phyloP scores from a whole-genome alignment of 345 rosid genomes.

The Angophora floribunda region DNA sequence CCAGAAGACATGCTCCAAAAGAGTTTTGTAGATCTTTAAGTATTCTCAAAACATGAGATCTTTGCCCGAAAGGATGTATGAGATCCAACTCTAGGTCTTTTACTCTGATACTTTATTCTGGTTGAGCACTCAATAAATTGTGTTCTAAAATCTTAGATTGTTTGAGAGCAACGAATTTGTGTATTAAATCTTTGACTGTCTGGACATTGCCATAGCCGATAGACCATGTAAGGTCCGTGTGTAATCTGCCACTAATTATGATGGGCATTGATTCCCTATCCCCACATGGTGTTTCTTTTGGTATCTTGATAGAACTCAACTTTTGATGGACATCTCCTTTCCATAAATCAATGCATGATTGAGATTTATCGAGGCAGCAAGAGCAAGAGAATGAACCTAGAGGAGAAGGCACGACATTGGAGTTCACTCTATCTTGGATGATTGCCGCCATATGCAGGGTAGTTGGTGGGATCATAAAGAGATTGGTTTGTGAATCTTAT shows the following conservation, averaged over 20 bases:
- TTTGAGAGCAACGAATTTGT: background rate
- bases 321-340: background rate
- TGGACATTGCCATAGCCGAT: background rate
- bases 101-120: background rate
- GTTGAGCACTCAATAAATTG: background rate
- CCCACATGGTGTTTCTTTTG: background rate
- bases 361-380: background rate
- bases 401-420: background rate
- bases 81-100: background rate
- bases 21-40: background rate
- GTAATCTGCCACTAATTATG: background rate
- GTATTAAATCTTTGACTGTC: background rate
- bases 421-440: background rate
- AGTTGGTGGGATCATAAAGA: no score
- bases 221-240: background rate
- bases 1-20: background rate
- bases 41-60: background rate
- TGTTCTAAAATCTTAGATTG: background rate
- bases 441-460: background rate
- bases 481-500: background rate
- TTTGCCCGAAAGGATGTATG: background rate
- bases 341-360: background rate
- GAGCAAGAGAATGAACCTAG: background rate
- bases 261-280: background rate
- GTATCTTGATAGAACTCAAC: background rate